Evolutionary conservation across 2,329 filamentous ascomycete species (phyloP).

Genomic region (Podosphaera xanthii): DNA sequence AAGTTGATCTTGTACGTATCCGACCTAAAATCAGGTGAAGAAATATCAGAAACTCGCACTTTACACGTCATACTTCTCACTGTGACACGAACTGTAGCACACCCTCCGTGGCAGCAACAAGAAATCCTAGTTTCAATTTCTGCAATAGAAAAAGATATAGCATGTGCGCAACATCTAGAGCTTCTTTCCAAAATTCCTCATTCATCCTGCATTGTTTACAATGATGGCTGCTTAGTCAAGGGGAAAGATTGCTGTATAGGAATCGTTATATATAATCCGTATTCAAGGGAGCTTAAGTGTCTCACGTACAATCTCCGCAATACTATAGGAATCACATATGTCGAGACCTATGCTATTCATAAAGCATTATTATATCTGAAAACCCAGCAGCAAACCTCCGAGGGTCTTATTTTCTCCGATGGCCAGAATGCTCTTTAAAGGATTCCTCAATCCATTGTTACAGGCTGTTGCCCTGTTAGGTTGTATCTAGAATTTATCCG

Average conservation of each 20-base stretch:
- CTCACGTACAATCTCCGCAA: neutral
- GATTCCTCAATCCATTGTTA: too few species aligned
- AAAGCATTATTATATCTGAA: neutral
- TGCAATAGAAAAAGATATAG: neutral
- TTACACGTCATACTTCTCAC: too few species aligned
- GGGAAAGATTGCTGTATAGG: neutral
- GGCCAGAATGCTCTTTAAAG: neutral
- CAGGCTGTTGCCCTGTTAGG: too few species aligned
- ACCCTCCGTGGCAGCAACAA: neutral
- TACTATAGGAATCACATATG: neutral
- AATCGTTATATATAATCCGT: neutral
- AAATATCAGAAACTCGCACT: too few species aligned
- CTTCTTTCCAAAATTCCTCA: neutral
- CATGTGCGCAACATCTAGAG: neutral
- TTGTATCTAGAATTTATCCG: too few species aligned
- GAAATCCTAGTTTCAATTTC: neutral
- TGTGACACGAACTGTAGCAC: too few species aligned
- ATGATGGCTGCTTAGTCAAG: neutral
- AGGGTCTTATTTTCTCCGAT: neutral
- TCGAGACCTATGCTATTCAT: neutral
- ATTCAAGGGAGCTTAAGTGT: neutral
- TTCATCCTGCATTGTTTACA: neutral
- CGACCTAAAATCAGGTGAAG: too few species aligned
- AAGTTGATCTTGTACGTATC: too few species aligned
- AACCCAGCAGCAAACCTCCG: neutral